Evolutionary conservation across 2,329 filamentous ascomycete species (phyloP).

Genomic region (Botrytis sinoallii): DNA sequence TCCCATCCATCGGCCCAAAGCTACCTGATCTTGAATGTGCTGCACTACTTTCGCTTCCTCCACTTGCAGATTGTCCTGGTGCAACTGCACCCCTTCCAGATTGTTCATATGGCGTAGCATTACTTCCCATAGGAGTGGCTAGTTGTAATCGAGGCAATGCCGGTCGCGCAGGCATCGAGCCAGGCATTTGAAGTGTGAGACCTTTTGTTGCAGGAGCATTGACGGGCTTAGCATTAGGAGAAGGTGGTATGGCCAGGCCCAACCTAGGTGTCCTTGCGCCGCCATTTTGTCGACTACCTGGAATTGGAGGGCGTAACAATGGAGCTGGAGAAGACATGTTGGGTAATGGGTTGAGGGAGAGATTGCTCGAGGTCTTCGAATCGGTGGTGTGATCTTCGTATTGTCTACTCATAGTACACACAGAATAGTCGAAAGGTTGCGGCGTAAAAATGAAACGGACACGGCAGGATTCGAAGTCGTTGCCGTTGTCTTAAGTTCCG

Average conservation of each 20-base stretch:
- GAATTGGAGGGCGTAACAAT: slow-evolving; percentile 39
- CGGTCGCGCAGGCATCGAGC: slow-evolving; percentile 43
- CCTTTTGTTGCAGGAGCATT: slow-evolving; percentile 33
- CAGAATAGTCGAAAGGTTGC: not conserved
- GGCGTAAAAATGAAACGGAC: slow-evolving; percentile 25
- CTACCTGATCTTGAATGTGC: slow-evolving; percentile 81
- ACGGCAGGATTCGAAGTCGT: slow-evolving; percentile 19
- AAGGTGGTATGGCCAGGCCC: slow-evolving; percentile 85
- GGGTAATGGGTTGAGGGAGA: slow-evolving; percentile 25
- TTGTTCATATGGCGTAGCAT: slow-evolving; percentile 67
- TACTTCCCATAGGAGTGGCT: slow-evolving; percentile 83
- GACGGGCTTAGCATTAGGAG: slow-evolving; percentile 76
- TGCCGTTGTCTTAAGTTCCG: slow-evolving; percentile 16
- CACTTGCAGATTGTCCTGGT: slow-evolving; percentile 65
- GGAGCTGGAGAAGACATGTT: slow-evolving; percentile 40
- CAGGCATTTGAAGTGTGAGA: slow-evolving; percentile 36
- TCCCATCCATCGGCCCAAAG: slow-evolving; percentile 73
- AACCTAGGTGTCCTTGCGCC: slow-evolving; percentile 46
- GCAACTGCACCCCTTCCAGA: slow-evolving; percentile 44
- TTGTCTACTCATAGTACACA: slow-evolving; percentile 15
- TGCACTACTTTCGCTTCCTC: slow-evolving; percentile 74
- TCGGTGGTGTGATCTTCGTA: slow-evolving; percentile 26
- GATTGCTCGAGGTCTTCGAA: slow-evolving; percentile 25
- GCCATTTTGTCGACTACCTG: slow-evolving; percentile 34
- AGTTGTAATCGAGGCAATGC: slow-evolving; percentile 77